Evolutionary conservation across 768 basidiomycete genomes (phyloP).

Genomic region (Mycena venus): DNA sequence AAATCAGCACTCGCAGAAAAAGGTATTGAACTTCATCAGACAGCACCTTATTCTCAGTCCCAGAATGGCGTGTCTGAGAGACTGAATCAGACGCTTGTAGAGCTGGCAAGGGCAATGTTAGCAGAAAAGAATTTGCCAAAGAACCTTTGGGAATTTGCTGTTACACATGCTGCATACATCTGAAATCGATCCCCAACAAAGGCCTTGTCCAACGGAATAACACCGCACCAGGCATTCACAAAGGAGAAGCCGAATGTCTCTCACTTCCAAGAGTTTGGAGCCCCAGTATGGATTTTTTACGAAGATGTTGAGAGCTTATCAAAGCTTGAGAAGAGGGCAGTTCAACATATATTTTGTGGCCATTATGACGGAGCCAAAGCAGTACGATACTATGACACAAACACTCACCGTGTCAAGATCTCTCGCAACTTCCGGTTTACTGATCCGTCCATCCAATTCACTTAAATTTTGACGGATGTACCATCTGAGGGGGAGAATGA

Average conservation of each 20-base stretch:
- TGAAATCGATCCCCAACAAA: constrained; percentile 27
- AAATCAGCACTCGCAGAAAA: constrained; percentile 34
- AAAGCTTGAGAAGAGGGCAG: constrained; percentile 8
- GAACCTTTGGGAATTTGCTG: constrained; percentile 38
- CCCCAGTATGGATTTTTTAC: constrained; percentile 20
- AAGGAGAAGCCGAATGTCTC: too few relatives aligned
- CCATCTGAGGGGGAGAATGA: constrained; percentile 18
- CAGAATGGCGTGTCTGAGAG: constrained; percentile 57
- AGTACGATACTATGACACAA: constrained; percentile 25
- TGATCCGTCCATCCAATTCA: background rate
- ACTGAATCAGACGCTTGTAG: constrained; percentile 45
- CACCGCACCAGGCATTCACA: constrained; percentile 15
- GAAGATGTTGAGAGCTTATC: constrained; percentile 3
- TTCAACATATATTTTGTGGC: constrained; percentile 20
- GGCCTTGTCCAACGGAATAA: background rate
- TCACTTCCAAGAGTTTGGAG: constrained; percentile 20
- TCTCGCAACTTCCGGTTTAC: constrained; percentile 2
- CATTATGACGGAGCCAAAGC: background rate
- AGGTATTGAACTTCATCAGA: constrained; percentile 47
- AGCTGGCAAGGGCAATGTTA: constrained; percentile 48
- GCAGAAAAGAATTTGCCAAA: constrained; percentile 31
- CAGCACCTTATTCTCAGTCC: constrained; percentile 49
- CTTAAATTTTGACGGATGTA: background rate
- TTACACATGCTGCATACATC: constrained; percentile 38
- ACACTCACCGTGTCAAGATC: background rate